A percentile compares a stretch with the other conserved stretches of the same genome.
Conservation (phyloP, 495 filamentous ascomycete genomes). For the Saxophila tyrrhenica region DNA sequence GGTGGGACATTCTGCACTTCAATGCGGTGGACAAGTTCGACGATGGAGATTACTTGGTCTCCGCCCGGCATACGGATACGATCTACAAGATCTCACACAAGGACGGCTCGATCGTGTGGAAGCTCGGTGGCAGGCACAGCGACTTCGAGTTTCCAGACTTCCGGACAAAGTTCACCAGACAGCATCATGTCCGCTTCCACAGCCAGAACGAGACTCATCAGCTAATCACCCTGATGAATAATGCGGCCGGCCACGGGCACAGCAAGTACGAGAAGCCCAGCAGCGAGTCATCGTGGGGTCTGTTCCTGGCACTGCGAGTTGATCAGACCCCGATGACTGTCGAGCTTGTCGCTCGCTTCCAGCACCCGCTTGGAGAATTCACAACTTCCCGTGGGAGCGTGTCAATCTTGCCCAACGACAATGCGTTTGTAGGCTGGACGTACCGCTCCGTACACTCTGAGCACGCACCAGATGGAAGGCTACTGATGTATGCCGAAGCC, state of each 20-base stretch:
- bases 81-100: slow-evolving; percentile 3
- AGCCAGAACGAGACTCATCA: not conserved
- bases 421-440: not conserved
- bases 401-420: not conserved
- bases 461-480: not conserved
- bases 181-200: not conserved
- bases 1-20: slow-evolving; percentile 37
- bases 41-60: slow-evolving; percentile 14
- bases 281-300: slow-evolving; percentile 14
- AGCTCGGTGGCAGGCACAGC: slow-evolving; percentile 1
- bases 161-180: slow-evolving; percentile 26
- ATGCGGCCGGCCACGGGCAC: not conserved
- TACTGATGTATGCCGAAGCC: not conserved
- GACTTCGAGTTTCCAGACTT: not conserved
- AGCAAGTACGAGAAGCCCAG: slow-evolving; percentile 22
- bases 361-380: not conserved
- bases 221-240: not conserved
- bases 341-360: not conserved
- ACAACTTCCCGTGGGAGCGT: not conserved
- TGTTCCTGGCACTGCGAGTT: not conserved
- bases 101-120: slow-evolving; percentile 13
- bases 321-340: slow-evolving; percentile 23
- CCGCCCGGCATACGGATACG: slow-evolving; percentile 7
- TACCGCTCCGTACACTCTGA: not conserved
- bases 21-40: slow-evolving; percentile 11